Conservation (phyloP, 2,329 filamentous ascomycete species). For the Drechslerella dactyloides region DNA sequence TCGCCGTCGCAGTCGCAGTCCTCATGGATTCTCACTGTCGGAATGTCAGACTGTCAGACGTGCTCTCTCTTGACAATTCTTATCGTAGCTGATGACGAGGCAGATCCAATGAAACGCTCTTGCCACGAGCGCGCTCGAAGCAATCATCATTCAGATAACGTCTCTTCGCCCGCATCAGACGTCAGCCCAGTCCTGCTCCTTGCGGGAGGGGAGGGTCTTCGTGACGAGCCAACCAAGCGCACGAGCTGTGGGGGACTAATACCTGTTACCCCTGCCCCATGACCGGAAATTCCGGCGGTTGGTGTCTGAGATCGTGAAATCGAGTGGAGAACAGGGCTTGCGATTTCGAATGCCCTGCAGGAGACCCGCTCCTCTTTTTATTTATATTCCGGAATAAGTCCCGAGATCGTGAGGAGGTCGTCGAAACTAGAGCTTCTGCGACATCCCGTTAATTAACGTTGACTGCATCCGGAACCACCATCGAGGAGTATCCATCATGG, state of each 20-base stretch:
- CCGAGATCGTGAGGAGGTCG: conserved; percentile 11
- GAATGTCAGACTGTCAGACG: not conserved
- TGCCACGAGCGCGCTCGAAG: too few relatives aligned
- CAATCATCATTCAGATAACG: too few relatives aligned
- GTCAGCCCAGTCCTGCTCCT: too few relatives aligned
- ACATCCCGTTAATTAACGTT: not conserved
- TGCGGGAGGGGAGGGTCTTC: too few relatives aligned
- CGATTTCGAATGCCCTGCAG: not conserved
- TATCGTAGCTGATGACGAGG: not conserved
- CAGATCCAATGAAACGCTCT: too few relatives aligned
- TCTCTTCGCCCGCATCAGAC: too few relatives aligned
- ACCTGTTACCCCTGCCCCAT: conserved; percentile 5
- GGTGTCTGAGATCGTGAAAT: conserved; percentile 28
- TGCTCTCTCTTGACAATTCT: too few relatives aligned
- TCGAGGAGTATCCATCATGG: conserved; percentile 31
- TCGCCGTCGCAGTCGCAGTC: not conserved
- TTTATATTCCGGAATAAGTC: conserved; percentile 29
- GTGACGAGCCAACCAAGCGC: conserved; percentile 45
- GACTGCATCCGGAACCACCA: not conserved
- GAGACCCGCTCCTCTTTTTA: conserved; percentile 1
- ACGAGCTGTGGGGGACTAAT: conserved; percentile 19
- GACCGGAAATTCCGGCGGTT: conserved; percentile 39
- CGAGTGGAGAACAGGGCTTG: conserved; percentile 6
- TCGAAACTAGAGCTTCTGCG: not conserved
- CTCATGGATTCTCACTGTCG: not conserved